Conservation (phyloP, 176 grass and related monocot genomes). For the Aegilops longissima region DNA sequence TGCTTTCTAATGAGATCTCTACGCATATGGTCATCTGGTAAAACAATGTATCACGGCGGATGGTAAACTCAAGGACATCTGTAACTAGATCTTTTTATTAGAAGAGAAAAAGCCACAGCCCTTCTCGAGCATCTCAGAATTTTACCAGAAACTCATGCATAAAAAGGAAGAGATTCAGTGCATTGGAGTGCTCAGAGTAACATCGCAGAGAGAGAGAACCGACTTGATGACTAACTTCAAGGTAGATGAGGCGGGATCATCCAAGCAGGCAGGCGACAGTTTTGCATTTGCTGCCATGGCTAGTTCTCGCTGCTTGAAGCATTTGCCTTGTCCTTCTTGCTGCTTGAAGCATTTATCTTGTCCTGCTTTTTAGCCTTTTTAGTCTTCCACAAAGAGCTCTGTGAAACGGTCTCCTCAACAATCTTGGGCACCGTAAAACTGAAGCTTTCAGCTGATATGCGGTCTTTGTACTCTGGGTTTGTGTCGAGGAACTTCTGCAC, state of each 20-base stretch:
- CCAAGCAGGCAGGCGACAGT: background rate
- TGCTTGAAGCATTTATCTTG: slow-evolving; percentile 10
- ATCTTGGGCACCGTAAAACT: slow-evolving; percentile 74
- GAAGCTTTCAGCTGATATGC: slow-evolving; percentile 56
- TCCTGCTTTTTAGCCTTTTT: slow-evolving; percentile 54
- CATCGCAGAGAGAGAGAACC: background rate
- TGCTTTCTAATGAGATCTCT: background rate
- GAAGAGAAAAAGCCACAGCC: background rate
- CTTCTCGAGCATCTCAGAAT: slow-evolving; percentile 8
- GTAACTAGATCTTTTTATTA: background rate
- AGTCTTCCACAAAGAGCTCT: slow-evolving; percentile 41
- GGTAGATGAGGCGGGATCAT: background rate
- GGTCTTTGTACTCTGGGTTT: slow-evolving; percentile 64
- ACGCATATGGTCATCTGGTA: background rate
- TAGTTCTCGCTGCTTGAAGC: slow-evolving; percentile 20
- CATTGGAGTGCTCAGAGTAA: background rate
- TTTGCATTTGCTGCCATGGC: background rate
- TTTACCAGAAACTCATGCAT: background rate
- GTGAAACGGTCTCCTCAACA: slow-evolving; percentile 64
- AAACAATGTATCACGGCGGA: background rate
- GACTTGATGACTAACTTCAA: background rate
- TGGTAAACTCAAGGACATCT: background rate
- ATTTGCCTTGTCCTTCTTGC: slow-evolving; percentile 34
- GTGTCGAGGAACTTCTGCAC: slow-evolving; percentile 80
- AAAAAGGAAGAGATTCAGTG: background rate